phyloP scores from a whole-genome alignment of 495 filamentous ascomycete genomes.

The Penicillium bialowiezense region DNA sequence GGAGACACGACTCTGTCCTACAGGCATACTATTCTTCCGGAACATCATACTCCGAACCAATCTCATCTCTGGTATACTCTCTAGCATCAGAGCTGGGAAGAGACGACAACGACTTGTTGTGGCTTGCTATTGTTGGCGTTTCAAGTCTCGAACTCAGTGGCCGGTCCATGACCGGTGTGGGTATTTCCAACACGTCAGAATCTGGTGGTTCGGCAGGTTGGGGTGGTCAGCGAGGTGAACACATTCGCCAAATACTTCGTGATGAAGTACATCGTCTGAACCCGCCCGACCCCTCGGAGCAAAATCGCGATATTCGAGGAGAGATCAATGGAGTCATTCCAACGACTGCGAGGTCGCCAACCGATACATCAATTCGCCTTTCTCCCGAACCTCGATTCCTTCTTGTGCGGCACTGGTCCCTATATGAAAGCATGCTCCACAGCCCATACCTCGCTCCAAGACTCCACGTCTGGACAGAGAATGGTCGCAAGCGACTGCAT shows the following conservation, averaged over 20 bases:
- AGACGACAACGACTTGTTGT: conserved; percentile 94
- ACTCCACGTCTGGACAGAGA: conserved; percentile 91
- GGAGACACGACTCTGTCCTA: conserved; percentile 70
- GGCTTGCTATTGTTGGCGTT: conserved; percentile 90
- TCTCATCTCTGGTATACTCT: conserved; percentile 90
- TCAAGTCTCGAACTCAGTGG: conserved; percentile 90
- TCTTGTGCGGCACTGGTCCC: conserved; percentile 90
- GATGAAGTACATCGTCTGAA: conserved; percentile 96
- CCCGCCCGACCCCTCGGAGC: conserved; percentile 67
- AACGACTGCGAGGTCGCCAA: conserved; percentile 81
- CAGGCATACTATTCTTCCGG: conserved; percentile 80
- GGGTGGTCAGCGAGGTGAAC: conserved; percentile 78
- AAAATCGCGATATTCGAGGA: conserved; percentile 47
- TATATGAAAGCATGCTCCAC: conserved; percentile 98
- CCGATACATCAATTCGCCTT: conserved; percentile 86
- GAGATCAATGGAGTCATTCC: conserved; percentile 77
- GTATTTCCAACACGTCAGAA: conserved; percentile 60
- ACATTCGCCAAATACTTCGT: conserved; percentile 77
- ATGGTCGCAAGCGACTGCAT: conserved; percentile 84
- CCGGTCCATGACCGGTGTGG: conserved; percentile 74
- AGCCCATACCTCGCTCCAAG: conserved; percentile 91
- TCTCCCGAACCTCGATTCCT: conserved; percentile 94
- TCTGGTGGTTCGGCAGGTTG: conserved; percentile 66
- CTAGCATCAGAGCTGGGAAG: conserved; percentile 91
- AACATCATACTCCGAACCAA: conserved; percentile 89